Evolutionary conservation across 345 rosid species (phyloP).

Genomic region (Anastatica hierochuntica): DNA sequence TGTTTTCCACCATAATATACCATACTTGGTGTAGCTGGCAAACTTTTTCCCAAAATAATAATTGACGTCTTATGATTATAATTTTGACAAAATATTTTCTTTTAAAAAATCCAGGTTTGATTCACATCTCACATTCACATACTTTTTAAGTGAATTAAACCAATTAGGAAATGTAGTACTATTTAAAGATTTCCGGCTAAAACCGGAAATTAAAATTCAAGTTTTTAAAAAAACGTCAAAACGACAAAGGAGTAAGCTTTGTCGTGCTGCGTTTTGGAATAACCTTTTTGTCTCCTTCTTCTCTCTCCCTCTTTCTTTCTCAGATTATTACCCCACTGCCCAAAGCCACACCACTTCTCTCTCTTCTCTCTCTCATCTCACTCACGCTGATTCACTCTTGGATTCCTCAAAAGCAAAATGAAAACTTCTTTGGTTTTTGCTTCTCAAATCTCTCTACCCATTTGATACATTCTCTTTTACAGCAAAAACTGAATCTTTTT

Average conservation of each 20-base stretch:
- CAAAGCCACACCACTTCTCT: constrained; percentile 23
- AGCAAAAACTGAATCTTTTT: background rate
- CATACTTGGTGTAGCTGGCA: too few species aligned
- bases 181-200: too few species aligned
- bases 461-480: background rate
- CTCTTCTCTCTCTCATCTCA: constrained; percentile 2
- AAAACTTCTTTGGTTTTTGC: constrained; percentile 11
- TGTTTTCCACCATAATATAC: too few species aligned
- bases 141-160: too few species aligned
- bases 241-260: constrained; percentile 31
- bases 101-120: too few species aligned
- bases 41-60: too few species aligned
- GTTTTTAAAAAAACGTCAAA: too few species aligned
- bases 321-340: constrained; percentile 33
- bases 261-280: constrained; percentile 33
- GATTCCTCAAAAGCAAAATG: background rate
- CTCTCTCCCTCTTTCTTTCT: background rate
- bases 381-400: constrained; percentile 18
- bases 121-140: too few species aligned
- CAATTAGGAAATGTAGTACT: too few species aligned
- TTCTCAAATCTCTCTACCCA: constrained; percentile 9
- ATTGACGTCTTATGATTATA: too few species aligned
- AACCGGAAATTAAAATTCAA: too few species aligned
- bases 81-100: too few species aligned
- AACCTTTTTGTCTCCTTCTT: constrained; percentile 19